Evolutionary conservation across 495 filamentous ascomycete species (phyloP).

Genomic region (Penicillium nucicola): DNA sequence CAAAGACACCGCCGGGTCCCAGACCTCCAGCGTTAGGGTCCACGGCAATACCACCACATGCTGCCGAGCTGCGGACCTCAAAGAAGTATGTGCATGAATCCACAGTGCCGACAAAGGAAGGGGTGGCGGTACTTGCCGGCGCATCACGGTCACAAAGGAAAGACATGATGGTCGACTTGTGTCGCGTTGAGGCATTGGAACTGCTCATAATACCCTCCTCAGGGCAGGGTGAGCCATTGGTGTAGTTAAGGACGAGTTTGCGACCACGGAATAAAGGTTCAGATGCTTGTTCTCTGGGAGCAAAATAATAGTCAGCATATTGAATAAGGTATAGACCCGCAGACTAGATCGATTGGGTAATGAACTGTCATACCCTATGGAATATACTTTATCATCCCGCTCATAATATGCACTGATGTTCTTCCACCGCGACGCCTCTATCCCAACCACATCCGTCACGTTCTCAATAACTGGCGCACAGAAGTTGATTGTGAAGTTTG

Average conservation of each 20-base stretch:
- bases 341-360: neutral
- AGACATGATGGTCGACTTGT: constrained; percentile 86
- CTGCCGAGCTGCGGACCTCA: constrained; percentile 82
- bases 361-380: constrained; percentile 65
- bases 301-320: constrained; percentile 6
- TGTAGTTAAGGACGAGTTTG: constrained; percentile 91
- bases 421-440: constrained; percentile 61
- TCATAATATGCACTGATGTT: constrained; percentile 93
- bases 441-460: constrained; percentile 65
- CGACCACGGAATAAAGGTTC: constrained; percentile 76
- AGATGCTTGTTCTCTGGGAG: constrained; percentile 60
- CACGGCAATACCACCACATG: constrained; percentile 68
- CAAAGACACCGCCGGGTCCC: constrained; percentile 85
- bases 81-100: constrained; percentile 97
- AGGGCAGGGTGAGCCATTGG: constrained; percentile 76
- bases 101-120: constrained; percentile 79
- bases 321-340: neutral
- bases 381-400: constrained; percentile 68
- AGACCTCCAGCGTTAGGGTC: constrained; percentile 64
- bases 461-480: constrained; percentile 82
- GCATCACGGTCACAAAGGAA: constrained; percentile 86
- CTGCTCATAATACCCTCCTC: constrained; percentile 22
- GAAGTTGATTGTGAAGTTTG: constrained; percentile 95
- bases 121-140: constrained; percentile 54
- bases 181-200: constrained; percentile 42